These are phyloP conservation scores for Cyclocybe aegerita DNA, from an alignment of 768 basidiomycete species.

Conservation along the genomic window DNA sequence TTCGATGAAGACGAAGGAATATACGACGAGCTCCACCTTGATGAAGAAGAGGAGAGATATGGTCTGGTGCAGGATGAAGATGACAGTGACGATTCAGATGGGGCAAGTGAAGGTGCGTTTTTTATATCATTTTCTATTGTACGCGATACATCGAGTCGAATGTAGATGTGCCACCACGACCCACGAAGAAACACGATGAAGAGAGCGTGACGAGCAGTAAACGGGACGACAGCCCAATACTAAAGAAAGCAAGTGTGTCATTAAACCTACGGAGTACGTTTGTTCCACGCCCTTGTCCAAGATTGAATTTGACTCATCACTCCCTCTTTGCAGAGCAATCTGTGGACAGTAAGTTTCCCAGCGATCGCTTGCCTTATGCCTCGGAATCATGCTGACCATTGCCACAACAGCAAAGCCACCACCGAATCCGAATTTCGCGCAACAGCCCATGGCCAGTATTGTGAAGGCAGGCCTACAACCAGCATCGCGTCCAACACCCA, in stretches of 20 bases:
- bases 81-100: constrained; percentile 76
- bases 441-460: constrained; percentile 74
- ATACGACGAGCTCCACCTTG: constrained; percentile 96
- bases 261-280: constrained; percentile 71
- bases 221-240: constrained; percentile 74
- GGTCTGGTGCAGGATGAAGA: constrained; percentile 76
- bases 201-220: constrained; percentile 74
- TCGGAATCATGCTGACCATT: constrained; percentile 9
- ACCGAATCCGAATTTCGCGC: constrained; percentile 77
- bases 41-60: constrained; percentile 96
- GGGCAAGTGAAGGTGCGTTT: constrained; percentile 65
- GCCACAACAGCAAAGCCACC: constrained; percentile 60
- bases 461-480: constrained; percentile 72
- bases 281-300: constrained; percentile 1
- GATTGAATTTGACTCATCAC: constrained; percentile 13
- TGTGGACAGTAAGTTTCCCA: constrained; percentile 55
- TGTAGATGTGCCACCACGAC: constrained; percentile 64
- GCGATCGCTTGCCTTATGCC: neutral
- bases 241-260: constrained; percentile 71
- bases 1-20: constrained; percentile 98
- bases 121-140: neutral
- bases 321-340: constrained; percentile 55
- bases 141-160: neutral
- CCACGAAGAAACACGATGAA: constrained; percentile 78
- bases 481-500: constrained; percentile 49